Conservation (phyloP, 139 green algal species). For the Chlamydomonas sphaeroides region DNA sequence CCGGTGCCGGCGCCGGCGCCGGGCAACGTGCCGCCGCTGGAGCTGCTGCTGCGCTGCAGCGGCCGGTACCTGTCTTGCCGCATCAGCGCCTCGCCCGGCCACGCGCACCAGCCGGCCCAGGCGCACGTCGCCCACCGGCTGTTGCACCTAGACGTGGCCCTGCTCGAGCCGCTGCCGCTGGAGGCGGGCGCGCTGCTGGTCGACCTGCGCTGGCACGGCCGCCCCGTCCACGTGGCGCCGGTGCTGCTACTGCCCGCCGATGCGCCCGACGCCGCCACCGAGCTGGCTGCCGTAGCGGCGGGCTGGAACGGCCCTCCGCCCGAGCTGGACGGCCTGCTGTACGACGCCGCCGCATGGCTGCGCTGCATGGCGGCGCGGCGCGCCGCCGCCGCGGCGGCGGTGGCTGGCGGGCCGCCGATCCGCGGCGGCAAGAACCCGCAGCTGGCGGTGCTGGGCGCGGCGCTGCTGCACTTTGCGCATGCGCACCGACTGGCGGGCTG, state of each 20-base stretch:
- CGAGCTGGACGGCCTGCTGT: constrained; percentile 27
- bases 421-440: not conserved
- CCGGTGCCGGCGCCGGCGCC: too few species aligned
- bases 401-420: not conserved
- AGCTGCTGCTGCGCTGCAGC: constrained; percentile 12
- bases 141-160: too few species aligned
- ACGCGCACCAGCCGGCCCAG: too few species aligned
- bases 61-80: not conserved
- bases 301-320: not conserved
- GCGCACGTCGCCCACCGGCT: too few species aligned
- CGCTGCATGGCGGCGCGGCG: not conserved
- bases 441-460: constrained; percentile 14
- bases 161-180: too few species aligned
- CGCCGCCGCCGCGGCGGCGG: not conserved
- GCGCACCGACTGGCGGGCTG: not conserved
- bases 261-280: not conserved
- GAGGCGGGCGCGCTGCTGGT: not conserved
- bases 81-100: too few species aligned
- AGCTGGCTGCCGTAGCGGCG: not conserved
- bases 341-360: constrained; percentile 14
- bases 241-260: not conserved
- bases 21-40: not conserved
- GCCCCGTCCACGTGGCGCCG: not conserved
- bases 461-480: constrained; percentile 27
- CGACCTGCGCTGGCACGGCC: constrained; percentile 21